Conservation (phyloP, 257 asterid species). For the Cynanchum wilfordii region DNA sequence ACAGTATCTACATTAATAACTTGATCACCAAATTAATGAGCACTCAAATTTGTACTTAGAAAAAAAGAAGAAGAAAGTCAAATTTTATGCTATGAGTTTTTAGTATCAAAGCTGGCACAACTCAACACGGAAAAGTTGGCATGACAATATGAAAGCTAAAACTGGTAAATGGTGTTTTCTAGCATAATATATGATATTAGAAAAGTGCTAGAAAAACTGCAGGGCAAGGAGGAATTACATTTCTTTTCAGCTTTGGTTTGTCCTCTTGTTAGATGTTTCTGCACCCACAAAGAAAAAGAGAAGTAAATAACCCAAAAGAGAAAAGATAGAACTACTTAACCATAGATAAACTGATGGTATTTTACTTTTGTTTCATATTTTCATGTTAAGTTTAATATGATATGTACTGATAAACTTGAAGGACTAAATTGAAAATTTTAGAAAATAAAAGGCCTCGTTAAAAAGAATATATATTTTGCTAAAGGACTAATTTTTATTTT, state of each 20-base stretch:
- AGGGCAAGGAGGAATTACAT: constrained; percentile 31
- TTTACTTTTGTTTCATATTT: too few relatives aligned
- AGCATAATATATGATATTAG: not conserved
- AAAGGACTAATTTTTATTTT: too few relatives aligned
- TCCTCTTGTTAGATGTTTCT: constrained; percentile 50
- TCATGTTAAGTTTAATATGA: too few relatives aligned
- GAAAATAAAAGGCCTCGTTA: too few relatives aligned
- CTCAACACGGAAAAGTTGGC: not conserved
- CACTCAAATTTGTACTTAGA: not conserved
- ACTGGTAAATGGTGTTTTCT: not conserved
- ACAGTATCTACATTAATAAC: too few relatives aligned
- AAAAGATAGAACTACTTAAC: not conserved
- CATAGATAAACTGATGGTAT: too few relatives aligned
- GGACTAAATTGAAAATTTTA: too few relatives aligned
- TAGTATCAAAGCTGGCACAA: not conserved
- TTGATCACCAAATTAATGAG: not conserved
- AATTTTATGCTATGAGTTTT: not conserved
- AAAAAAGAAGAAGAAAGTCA: not conserved
- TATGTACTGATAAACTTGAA: too few relatives aligned
- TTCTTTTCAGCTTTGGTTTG: constrained; percentile 42
- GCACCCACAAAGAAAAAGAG: constrained; percentile 12
- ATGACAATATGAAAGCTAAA: not conserved
- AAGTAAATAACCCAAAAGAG: constrained; percentile 13
- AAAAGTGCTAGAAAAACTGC: not conserved
- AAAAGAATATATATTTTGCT: too few relatives aligned